These are phyloP conservation scores for Cornus florida DNA, from an alignment of 148 eudicot species.

Conservation along the genomic window DNA sequence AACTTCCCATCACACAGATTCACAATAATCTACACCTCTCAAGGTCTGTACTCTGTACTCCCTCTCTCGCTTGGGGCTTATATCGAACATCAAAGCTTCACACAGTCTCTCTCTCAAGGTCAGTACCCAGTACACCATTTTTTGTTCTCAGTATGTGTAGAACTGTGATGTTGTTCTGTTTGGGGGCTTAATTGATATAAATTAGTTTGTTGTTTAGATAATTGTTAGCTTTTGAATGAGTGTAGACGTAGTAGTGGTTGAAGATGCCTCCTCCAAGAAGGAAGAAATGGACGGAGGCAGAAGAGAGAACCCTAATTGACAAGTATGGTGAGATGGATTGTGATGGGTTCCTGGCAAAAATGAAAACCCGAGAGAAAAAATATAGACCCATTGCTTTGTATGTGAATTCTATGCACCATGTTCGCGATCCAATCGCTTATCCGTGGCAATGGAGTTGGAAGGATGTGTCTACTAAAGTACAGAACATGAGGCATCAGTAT, in stretches of 20 bases:
- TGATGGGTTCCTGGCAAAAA: conserved; percentile 73
- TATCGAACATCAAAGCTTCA: neutral
- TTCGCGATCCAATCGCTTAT: conserved; percentile 57
- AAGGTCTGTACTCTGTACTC: conserved; percentile 9
- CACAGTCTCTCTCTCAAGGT: conserved; percentile 12
- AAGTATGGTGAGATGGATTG: conserved; percentile 69
- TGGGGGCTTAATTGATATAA: neutral
- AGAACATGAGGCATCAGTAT: conserved; percentile 98
- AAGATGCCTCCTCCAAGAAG: conserved; percentile 63
- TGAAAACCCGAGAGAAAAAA: conserved; percentile 93
- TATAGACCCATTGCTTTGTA: conserved; percentile 77
- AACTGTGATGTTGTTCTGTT: neutral
- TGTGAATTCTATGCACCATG: conserved; percentile 76
- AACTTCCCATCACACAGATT: conserved; percentile 1
- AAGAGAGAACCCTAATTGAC: conserved; percentile 79
- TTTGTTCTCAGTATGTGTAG: neutral
- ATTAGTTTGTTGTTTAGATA: neutral
- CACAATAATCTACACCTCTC: neutral
- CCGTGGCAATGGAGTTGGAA: conserved; percentile 99
- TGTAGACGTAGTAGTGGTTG: conserved; percentile 9
- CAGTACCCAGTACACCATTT: neutral
- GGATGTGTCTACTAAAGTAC: conserved; percentile 92
- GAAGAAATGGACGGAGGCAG: conserved; percentile 93
- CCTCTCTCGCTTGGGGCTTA: neutral
- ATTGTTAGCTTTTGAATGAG: conserved; percentile 16